Base-by-base conservation (phyloP, 78 protist genomes). In the Pigoraptor vietnamica region DNA sequence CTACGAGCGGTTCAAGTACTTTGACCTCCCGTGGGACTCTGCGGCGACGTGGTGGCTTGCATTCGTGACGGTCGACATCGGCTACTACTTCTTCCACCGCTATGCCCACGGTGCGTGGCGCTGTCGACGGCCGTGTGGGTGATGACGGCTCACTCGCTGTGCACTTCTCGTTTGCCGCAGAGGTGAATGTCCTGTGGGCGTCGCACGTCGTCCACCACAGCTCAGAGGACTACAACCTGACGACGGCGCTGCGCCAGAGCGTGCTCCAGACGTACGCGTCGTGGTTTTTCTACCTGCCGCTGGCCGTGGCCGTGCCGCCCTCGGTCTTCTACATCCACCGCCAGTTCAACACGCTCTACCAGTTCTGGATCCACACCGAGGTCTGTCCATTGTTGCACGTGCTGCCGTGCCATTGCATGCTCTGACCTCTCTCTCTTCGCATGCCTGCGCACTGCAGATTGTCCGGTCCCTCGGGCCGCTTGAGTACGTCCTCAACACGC, bases 351-450 rank as follows among this genome's bases (percentile, higher is more conserved):
- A 93, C 95, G 0, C 91, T 95, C 24, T 92, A 86, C 92, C 97
- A 95, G 90, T 95, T 93, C 82, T 95, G 97, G 97, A 92, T 95
- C 6, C 97, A 95, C 87, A 93, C 97, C 14, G 0, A 89, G 93
- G 90, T 92, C 25, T 89, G 40, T 39, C 39, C 14, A 24, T 36
- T 1, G 35, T 88, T 6, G 39, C 33, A 14, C 56, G 14, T 40
- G 25, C 25, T 14, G 25, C 25, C 25, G 2, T 40, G 25, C 56
- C 56, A 14, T 40, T 2, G 2, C 56, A 19, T 14, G 56, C 56
- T 14, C 56, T 40, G 56, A 2, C 56, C 56, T 2, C 56, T 14
- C 56, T 40, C 14, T 40, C 56, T 40, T 40, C 56, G 56, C 56
- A 19, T 2, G 25, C 14, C 25, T 2, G 56, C 14, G 56, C 14